These are phyloP conservation scores for Astrephomene gubernaculifera DNA, from an alignment of 139 green algal species.

Conservation along the genomic window DNA sequence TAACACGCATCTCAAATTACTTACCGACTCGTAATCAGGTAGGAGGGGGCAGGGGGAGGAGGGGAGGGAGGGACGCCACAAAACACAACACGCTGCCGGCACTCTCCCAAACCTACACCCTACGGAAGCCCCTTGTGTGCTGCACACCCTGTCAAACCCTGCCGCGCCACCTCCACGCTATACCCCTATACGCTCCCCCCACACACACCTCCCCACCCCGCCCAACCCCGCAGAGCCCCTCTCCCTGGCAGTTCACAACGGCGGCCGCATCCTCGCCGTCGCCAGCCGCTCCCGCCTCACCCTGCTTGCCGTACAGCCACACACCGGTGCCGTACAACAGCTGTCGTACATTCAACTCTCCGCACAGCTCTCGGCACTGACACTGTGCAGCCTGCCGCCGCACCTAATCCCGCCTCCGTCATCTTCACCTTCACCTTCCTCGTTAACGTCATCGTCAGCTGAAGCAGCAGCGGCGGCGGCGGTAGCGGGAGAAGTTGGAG, in stretches of 20 bases:
- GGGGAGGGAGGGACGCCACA: too few species aligned
- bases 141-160: too few species aligned
- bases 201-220: neutral
- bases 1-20: too few species aligned
- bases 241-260: conserved; percentile 21
- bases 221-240: conserved; percentile 1
- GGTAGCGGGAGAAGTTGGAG: neutral
- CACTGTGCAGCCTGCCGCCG: neutral
- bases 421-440: neutral
- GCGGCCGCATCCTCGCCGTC: conserved; percentile 29
- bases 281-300: conserved; percentile 18
- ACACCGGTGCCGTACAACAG: neutral
- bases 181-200: neutral
- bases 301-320: neutral
- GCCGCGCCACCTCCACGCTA: too few species aligned
- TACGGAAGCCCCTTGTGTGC: too few species aligned
- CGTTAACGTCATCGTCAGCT: too few species aligned
- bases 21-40: too few species aligned
- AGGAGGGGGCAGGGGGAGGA: too few species aligned
- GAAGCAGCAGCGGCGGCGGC: neutral
- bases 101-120: too few species aligned
- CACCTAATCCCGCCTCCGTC: neutral
- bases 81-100: too few species aligned
- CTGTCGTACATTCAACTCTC: neutral
- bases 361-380: conserved; percentile 44